Evolutionary conservation across 345 rosid genomes (phyloP), one percentile per base, ranked within the genome.

Genomic region (Turnera subulata): DNA sequence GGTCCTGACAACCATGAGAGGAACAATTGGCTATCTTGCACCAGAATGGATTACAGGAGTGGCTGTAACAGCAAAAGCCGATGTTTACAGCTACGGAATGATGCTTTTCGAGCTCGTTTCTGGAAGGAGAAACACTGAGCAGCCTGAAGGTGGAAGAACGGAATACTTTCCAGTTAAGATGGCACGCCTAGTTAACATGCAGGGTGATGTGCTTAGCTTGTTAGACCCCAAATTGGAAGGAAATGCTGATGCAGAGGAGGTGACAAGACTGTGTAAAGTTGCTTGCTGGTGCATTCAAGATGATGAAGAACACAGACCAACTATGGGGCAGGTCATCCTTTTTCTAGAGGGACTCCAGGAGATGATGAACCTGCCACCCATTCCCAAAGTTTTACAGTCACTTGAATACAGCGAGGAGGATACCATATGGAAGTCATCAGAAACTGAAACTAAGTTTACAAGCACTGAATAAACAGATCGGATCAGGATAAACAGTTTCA

Each of bases 41-140:
- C 89, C 88, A 0, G 92, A 88, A 58, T 88, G 89, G 96, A 79
- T 88, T 64, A 82, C 95, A 1, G 87, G 89, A 24, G 84, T 77
- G 10, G 84, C 85, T 23, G 64, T 84, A 40, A 84, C 87, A 6
- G 76, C 85, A 1, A 84, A 88, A 65, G 92, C 84, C 1, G 92
- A 88, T 63, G 92, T 81, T 37, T 84, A 79, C 51, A 83, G 96
- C 77, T 88, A 78, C 18, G 96, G 96, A 2, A 84, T 88, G 89
- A 72, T 84, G 87, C 69, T 88, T 11, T 79, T 79, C 16, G 89
- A 88, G 74, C 11, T 82, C 55, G 73, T 82, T 18, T 88, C 85
- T 0, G 91, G 91, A 52, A 82, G 84, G 74, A 81, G 91, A 60
- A 88, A 65, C 58, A 50, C 11, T 17, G 67, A 52, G 12, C 2